phyloP scores from a whole-genome alignment of 1,139 yeast genomes.

The Kodamaea alishanica region DNA sequence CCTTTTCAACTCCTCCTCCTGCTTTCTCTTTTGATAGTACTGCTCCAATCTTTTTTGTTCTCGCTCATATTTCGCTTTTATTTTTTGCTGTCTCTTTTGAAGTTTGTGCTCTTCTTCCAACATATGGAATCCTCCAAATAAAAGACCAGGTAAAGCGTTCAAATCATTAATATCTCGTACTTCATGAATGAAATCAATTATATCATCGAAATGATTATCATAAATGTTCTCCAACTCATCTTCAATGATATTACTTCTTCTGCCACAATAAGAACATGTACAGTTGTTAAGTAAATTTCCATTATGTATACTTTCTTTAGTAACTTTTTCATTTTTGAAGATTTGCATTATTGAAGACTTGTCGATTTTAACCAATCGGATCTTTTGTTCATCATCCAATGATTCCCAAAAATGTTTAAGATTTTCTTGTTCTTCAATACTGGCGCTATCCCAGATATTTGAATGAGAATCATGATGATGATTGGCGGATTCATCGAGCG shows the following conservation, averaged over 20 bases:
- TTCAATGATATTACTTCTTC: slow-evolving; percentile 69
- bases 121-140: slow-evolving; percentile 42
- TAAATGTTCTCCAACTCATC: slow-evolving; percentile 61
- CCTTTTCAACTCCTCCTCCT: slow-evolving; percentile 4
- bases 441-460: slow-evolving; percentile 57
- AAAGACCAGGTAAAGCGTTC: slow-evolving; percentile 37
- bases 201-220: slow-evolving; percentile 58
- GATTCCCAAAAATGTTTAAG: slow-evolving; percentile 70
- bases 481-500: slow-evolving; percentile 30
- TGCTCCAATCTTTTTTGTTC: neutral
- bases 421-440: slow-evolving; percentile 56
- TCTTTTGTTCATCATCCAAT: slow-evolving; percentile 57
- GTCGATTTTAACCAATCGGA: slow-evolving; percentile 62
- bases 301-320: slow-evolving; percentile 7
- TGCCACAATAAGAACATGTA: slow-evolving; percentile 77
- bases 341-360: slow-evolving; percentile 66
- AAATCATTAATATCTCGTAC: slow-evolving; percentile 41
- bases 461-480: slow-evolving; percentile 15
- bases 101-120: slow-evolving; percentile 36
- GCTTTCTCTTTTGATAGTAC: neutral
- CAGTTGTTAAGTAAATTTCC: slow-evolving; percentile 37
- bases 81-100: slow-evolving; percentile 27
- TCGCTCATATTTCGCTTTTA: slow-evolving; percentile 6
- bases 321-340: slow-evolving; percentile 39
- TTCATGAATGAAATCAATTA: slow-evolving; percentile 38